Base-by-base conservation (phyloP, 1,139 yeast genomes). In the Meyerozyma athensensis region DNA sequence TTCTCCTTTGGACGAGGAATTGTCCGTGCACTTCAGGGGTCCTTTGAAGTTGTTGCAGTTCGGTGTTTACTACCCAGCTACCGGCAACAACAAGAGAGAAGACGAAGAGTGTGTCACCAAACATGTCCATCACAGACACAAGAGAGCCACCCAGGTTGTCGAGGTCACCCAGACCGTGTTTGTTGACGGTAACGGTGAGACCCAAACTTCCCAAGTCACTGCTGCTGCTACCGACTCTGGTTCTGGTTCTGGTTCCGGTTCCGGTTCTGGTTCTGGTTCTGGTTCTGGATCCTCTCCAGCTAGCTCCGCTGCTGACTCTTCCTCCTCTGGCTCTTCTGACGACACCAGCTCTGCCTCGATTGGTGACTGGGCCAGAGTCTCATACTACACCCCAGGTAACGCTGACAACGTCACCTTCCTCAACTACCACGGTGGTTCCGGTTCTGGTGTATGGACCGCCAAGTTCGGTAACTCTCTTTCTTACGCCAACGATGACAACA, bases 1-100 rank as follows among this genome's bases (percentile, higher is more conserved):
- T 59, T 66, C 89, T 34, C 94, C 94, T 12, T 61, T 83, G 39
- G 68, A 81, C 46, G 81, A 76, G 47, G 86, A 79, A 51, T 63
- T 84, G 38, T 79, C 89, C n/a, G 86, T 83, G 23, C 94, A 84
- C 58, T 75, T 83, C 60, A 78, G 94, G 68, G 94, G 94, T 47
- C 94, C 94, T 17, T 56, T 83, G 44, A 65, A 65, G 43, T 68
- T 81, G 52, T 65, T 65, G 45, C 76, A 81, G 52, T 82, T 82
- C 58, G 90, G 79, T 36, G 84, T 71, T 45, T 83, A 81, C 61
- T 67, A 65, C 54, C 75, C 73, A 38, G 59, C 72, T 17, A 43
- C 69, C 20, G 62, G 63, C 18, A 43, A 44, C 40, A 41, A 48
- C 42, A 61, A 57, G 51, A 54, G 59, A 50, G 46, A 43, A 34